Evolutionary conservation across 495 filamentous ascomycete species (phyloP), one percentile per base, ranked within the genome.

Genomic region (Cryomyces antarcticus): DNA sequence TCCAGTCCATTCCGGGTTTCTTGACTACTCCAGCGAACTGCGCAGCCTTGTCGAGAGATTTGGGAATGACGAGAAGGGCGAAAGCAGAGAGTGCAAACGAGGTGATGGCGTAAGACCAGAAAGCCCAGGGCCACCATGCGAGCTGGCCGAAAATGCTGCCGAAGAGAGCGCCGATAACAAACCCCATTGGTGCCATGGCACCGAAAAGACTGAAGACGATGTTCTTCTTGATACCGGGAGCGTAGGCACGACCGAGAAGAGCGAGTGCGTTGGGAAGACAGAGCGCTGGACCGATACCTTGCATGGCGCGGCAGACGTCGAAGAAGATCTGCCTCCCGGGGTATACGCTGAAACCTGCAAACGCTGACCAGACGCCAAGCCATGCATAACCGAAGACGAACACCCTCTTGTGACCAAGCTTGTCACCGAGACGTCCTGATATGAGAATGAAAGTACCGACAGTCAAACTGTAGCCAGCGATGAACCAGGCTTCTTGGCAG

Each of bases 401-500:
- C 50, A 82, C 54, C 1, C 60, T 57, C 40, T 75, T 72, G 52
- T 79, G 69, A 9, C 78, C 78, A 45, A 69, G 72, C 4, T 73
- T 58, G 41, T 81, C 78, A 0, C 79, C 78, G 4, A 80, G 56
- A 9, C 77, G 63, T 5, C 77, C 74, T 4, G 72, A 66, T 5
- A 74, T 65, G 7, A 82, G 57, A 41, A 82, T 74, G 45, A 78
- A 80, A 1, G 71, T 72, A 5, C 77, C 75, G 5, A 78, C 65
- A 0, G 72, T 78, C 36, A 79, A 57, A 29, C 63, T 64, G 53
- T 76, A 78, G 0, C 60, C 66, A 3, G 72, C 72, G 37, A 72
- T 55, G 30, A 70, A 68, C 75, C 74, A 78, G 37, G 59, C 61
- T 44, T 36, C 31, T 35, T 56, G 38, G 13, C 56, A 10, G 56